phyloP scores from a whole-genome alignment of 2,329 filamentous ascomycete genomes.

The Alternaria ventricosa region DNA sequence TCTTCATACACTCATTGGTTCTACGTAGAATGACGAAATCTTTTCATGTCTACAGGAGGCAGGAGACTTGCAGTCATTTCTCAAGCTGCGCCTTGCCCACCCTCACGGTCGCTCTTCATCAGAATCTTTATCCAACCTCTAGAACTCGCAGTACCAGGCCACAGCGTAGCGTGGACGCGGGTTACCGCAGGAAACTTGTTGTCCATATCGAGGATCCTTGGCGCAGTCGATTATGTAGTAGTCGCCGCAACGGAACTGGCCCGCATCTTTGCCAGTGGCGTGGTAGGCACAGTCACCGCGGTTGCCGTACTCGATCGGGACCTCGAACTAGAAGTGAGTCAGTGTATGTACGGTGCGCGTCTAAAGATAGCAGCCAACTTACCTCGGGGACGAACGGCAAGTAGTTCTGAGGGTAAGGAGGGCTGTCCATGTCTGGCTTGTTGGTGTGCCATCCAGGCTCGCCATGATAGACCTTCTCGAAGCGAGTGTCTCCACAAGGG shows the following conservation, averaged over 20 bases:
- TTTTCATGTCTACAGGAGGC: background rate
- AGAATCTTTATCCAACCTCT: background rate
- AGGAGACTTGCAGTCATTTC: background rate
- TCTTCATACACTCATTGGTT: background rate
- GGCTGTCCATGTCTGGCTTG: background rate
- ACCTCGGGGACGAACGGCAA: background rate
- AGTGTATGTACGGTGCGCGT: background rate
- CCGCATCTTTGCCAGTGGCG: background rate
- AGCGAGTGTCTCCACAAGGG: background rate
- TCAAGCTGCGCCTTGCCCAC: background rate
- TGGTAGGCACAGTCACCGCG: background rate
- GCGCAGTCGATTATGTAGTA: conserved; percentile 1
- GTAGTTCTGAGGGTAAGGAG: background rate
- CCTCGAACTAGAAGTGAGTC: background rate
- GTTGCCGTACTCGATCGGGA: background rate
- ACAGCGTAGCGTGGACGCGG: background rate
- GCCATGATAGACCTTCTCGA: conserved; percentile 1
- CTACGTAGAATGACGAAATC: background rate
- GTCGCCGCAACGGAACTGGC: background rate
- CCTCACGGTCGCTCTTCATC: background rate
- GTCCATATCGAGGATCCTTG: background rate
- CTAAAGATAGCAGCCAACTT: background rate
- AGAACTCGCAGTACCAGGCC: background rate
- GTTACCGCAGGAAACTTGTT: background rate
- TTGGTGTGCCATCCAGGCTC: background rate